Evolutionary conservation across 2,329 filamentous ascomycete genomes (phyloP).

Genomic region (Penicillium sp.): DNA sequence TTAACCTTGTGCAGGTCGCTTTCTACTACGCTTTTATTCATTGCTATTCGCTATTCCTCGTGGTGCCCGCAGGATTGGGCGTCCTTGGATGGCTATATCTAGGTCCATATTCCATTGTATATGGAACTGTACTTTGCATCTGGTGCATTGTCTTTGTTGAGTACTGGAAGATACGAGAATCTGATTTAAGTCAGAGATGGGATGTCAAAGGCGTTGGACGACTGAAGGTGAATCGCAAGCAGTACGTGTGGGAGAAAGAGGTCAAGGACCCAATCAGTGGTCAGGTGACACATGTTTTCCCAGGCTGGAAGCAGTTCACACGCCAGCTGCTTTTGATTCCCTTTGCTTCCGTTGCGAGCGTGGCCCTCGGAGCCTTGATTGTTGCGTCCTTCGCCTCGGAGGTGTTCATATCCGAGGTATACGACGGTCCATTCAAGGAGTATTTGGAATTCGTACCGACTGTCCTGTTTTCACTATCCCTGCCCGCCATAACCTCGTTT

Average conservation of each 20-base stretch:
- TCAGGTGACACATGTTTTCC: slow-evolving; percentile 72
- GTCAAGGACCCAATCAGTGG: slow-evolving; percentile 77
- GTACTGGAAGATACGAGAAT: slow-evolving; percentile 92
- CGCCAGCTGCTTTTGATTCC: slow-evolving; percentile 79
- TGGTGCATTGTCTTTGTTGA: slow-evolving; percentile 91
- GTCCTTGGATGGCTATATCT: slow-evolving; percentile 76
- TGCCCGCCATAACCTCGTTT: slow-evolving; percentile 73
- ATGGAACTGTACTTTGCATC: slow-evolving; percentile 73
- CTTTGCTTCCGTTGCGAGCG: slow-evolving; percentile 71
- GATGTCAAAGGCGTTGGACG: slow-evolving; percentile 78
- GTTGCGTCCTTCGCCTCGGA: slow-evolving; percentile 86
- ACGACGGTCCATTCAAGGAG: slow-evolving; percentile 81
- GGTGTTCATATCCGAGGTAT: slow-evolving; percentile 93
- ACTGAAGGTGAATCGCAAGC: slow-evolving; percentile 72
- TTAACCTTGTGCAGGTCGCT: slow-evolving; percentile 58
- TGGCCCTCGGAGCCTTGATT: slow-evolving; percentile 76
- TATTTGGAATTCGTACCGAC: slow-evolving; percentile 85
- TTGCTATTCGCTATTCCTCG: slow-evolving; percentile 80
- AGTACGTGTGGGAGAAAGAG: slow-evolving; percentile 77
- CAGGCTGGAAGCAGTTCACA: slow-evolving; percentile 68
- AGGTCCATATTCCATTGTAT: slow-evolving; percentile 77
- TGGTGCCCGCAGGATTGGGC: slow-evolving; percentile 78
- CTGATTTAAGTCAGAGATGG: slow-evolving; percentile 83
- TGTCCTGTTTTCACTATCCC: slow-evolving; percentile 74
- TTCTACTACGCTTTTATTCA: slow-evolving; percentile 96